phyloP scores from a whole-genome alignment of 306 rosid genomes.

The Ammopiptanthus mongolicus region DNA sequence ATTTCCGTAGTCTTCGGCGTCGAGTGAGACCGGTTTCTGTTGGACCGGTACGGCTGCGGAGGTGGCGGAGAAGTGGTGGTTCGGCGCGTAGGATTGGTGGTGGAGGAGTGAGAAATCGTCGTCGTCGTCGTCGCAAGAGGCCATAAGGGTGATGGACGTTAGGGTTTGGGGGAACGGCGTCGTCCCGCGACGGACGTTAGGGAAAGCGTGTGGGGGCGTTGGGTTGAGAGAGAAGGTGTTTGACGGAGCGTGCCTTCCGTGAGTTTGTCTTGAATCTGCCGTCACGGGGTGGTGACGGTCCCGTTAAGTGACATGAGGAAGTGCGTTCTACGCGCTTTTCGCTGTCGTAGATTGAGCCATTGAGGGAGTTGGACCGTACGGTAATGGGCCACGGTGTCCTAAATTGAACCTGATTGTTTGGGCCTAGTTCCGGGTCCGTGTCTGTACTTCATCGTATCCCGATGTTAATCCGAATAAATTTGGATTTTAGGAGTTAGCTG shows the following conservation, averaged over 20 bases:
- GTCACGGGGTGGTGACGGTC: slow-evolving; percentile 68
- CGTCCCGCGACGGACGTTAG: slow-evolving; percentile 70
- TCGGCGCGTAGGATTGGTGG: slow-evolving; percentile 54
- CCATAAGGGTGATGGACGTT: slow-evolving; percentile 70
- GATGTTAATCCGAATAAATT: no score
- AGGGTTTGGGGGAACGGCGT: slow-evolving; percentile 56
- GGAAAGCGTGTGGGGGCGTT: slow-evolving; percentile 30
- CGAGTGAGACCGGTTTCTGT: slow-evolving; percentile 36
- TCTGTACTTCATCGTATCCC: no score
- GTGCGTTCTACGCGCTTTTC: slow-evolving; percentile 27
- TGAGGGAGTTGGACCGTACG: not conserved
- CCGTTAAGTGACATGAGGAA: slow-evolving; percentile 60
- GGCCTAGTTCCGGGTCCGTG: no score
- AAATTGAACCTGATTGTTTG: no score
- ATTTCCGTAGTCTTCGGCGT: slow-evolving; percentile 48
- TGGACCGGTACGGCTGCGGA: slow-evolving; percentile 30
- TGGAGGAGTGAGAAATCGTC: slow-evolving; percentile 81
- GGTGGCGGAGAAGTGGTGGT: slow-evolving; percentile 44
- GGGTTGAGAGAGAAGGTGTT: slow-evolving; percentile 22
- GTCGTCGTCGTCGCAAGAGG: slow-evolving; percentile 91
- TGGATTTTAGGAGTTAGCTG: no score
- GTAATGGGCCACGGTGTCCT: not conserved
- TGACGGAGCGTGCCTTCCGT: slow-evolving; percentile 66
- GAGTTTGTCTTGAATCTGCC: slow-evolving; percentile 34
- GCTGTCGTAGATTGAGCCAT: not conserved